These are phyloP conservation scores for Cicer chorassanicum DNA, from an alignment of 306 rosid species.

Conservation along the genomic window DNA sequence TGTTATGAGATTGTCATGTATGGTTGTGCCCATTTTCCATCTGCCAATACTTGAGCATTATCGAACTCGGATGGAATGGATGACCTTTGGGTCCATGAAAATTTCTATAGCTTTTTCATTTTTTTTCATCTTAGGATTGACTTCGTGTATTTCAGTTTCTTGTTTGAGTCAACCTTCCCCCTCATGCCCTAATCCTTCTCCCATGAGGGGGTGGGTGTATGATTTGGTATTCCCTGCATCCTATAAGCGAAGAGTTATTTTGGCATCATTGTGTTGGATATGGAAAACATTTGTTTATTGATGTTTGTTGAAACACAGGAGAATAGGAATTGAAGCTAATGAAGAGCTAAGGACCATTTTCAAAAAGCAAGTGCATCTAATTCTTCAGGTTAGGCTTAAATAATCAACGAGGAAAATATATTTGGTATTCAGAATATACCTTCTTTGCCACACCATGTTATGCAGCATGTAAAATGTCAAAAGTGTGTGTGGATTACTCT, in stretches of 20 bases:
- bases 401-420: slow-evolving; percentile 37
- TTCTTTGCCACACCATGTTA: slow-evolving; percentile 39
- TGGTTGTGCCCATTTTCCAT: slow-evolving; percentile 17
- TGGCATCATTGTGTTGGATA: slow-evolving; percentile 6
- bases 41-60: neutral
- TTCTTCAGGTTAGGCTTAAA: slow-evolving; percentile 85
- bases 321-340: slow-evolving; percentile 94
- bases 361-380: slow-evolving; percentile 85
- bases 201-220: neutral
- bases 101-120: neutral
- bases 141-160: slow-evolving; percentile 10
- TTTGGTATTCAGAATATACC: slow-evolving; percentile 36
- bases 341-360: slow-evolving; percentile 93
- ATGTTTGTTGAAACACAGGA: slow-evolving; percentile 59
- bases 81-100: neutral
- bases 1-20: neutral
- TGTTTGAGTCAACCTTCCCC: slow-evolving; percentile 4
- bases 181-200: slow-evolving; percentile 10
- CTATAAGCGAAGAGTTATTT: slow-evolving; percentile 2
- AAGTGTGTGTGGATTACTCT: slow-evolving; percentile 18
- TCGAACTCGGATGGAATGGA: neutral
- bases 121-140: neutral
- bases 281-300: slow-evolving; percentile 14
- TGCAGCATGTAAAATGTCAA: slow-evolving; percentile 46
- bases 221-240: slow-evolving; percentile 24